Evolutionary conservation across 1,284 basidiomycete genomes (phyloP), one percentile per base, ranked within the genome.

Genomic region (Thelephora terrestris): DNA sequence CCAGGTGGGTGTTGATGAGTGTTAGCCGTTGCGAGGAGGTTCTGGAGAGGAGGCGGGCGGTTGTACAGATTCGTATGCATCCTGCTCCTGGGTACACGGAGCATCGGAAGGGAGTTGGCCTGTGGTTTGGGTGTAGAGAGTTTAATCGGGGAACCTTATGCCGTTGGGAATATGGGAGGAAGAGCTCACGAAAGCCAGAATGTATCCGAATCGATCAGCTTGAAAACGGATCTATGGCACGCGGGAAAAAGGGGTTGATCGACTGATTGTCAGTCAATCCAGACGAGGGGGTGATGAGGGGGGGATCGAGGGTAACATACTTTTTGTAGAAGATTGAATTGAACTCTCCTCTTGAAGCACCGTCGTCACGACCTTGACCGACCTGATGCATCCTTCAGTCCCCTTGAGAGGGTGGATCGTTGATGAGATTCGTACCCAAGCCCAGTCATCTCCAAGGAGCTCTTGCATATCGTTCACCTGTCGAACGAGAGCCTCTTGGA

Each of bases 361-460:
- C 81, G 57, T 84, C 78, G 48, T 81, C 74, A 25, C 81, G 68
- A 0, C 81, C 81, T 0, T 81, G 78, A 1, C 81, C 81, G 25
- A 79, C 70, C 71, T 78, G 39, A 10, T 16, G 37, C 7, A 16
- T 14, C 35, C 23, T n/a, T 47, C 18, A 12, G 20, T n/a, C 36
- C 20, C 44, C 25, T 27, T n/a, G n/a, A n/a, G 45, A 24, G 7
- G 46, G 32, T 29, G 35, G 46, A 16, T 27, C 24, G 25, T 14
- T 38, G 34, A 34, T 38, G 23, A 17, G 35, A 16, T 17, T 53
- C 67, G 40, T 49, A 75, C 75, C 75, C 74, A 76, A 14, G 60
- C 68, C 68, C 71, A 78, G 10, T 71, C 75, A 5, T 61, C 53
- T 0, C 79, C 80, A 4, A 85, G 67, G 1, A 85, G 66, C 39